phyloP scores from a whole-genome alignment of 345 rosid genomes.

The Erucastrum elatum region DNA sequence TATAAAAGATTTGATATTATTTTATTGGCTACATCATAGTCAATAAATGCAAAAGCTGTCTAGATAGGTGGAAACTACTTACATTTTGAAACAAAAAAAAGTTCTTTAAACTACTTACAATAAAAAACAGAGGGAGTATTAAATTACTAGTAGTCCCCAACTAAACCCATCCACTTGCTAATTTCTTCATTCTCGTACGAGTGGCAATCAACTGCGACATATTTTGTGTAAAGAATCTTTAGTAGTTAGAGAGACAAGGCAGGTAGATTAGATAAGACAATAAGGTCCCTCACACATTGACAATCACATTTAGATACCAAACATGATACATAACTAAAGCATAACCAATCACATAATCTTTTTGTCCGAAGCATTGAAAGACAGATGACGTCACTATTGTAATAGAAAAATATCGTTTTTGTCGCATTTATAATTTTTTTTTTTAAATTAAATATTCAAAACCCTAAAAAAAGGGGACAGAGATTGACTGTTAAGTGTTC shows the following conservation, averaged over 20 bases:
- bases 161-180: not conserved
- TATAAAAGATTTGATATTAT: too few species aligned
- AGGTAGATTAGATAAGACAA: conserved; percentile 15
- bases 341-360: not conserved
- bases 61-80: too few species aligned
- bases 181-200: not conserved
- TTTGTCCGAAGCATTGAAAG: conserved; percentile 25
- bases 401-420: conserved; percentile 32
- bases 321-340: not conserved
- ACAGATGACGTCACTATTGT: conserved; percentile 24
- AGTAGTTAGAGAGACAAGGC: not conserved
- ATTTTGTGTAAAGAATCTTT: not conserved
- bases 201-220: not conserved
- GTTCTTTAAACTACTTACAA: too few species aligned
- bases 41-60: too few species aligned
- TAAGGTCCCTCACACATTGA: not conserved
- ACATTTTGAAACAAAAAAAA: too few species aligned
- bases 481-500: conserved; percentile 25
- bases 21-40: too few species aligned
- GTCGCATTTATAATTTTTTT: conserved; percentile 13
- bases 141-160: not conserved
- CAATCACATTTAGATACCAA: conserved; percentile 23
- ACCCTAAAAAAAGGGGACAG: not conserved
- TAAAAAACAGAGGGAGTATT: too few species aligned
- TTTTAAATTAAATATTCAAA: not conserved